Evolutionary conservation across 352 stramenopile genomes (phyloP).

Genomic region (Phytopythium chamaehyphon): DNA sequence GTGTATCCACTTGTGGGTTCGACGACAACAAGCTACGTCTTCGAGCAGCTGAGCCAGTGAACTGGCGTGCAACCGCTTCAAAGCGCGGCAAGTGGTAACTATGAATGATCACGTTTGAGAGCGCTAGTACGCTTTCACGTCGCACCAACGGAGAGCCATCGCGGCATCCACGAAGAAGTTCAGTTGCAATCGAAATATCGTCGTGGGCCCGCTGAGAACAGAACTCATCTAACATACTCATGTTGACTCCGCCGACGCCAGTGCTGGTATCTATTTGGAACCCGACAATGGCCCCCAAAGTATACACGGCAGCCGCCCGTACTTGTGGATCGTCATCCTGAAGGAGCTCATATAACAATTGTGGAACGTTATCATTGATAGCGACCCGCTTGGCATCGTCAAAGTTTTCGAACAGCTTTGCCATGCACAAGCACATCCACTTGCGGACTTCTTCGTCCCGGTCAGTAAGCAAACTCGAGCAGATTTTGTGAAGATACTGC

Average conservation of each 20-base stretch:
- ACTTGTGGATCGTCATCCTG: slow-evolving; percentile 88
- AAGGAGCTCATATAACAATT: slow-evolving; percentile 76
- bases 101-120: slow-evolving; percentile 85
- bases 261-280: slow-evolving; percentile 59
- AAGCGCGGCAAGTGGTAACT: slow-evolving; percentile 84
- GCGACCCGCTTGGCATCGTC: slow-evolving; percentile 81
- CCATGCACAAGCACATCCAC: slow-evolving; percentile 91
- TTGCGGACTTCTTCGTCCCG: slow-evolving; percentile 67
- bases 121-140: slow-evolving; percentile 73
- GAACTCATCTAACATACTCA: slow-evolving; percentile 55
- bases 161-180: slow-evolving; percentile 58
- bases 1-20: background rate
- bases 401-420: slow-evolving; percentile 94
- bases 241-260: slow-evolving; percentile 43
- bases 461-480: slow-evolving; percentile 58
- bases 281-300: slow-evolving; percentile 90
- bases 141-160: slow-evolving; percentile 85
- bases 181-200: slow-evolving; percentile 67
- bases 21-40: slow-evolving; percentile 3
- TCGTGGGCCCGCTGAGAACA: slow-evolving; percentile 50
- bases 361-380: slow-evolving; percentile 85
- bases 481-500: slow-evolving; percentile 84
- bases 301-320: slow-evolving; percentile 90
- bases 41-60: slow-evolving; percentile 41
- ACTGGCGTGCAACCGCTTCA: slow-evolving; percentile 78